phyloP scores from a whole-genome alignment of 192 early-diverging fungal species.

The Geosiphon pyriformis region DNA sequence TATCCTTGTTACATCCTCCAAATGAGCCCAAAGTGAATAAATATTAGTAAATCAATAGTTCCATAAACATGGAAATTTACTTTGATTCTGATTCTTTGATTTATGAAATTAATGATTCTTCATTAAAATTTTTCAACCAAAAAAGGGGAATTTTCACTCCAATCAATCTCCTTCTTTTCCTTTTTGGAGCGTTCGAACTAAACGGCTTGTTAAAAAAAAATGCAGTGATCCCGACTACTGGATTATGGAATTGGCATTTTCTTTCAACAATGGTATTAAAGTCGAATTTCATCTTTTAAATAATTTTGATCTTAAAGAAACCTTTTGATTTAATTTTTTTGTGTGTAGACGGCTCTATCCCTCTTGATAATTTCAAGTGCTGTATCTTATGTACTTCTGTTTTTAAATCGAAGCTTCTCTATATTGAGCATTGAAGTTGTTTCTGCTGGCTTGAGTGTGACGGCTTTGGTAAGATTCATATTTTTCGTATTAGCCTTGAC shows the following conservation, averaged over 20 bases:
- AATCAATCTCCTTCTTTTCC: background rate
- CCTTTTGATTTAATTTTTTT: conserved; percentile 10
- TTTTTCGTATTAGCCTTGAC: conserved; percentile 2
- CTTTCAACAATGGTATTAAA: background rate
- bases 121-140: background rate
- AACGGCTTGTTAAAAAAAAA: background rate
- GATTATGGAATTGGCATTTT: conserved; percentile 16
- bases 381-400: background rate
- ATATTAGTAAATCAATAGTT: too few relatives aligned
- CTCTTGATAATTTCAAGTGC: conserved; percentile 16
- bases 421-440: conserved; percentile 25
- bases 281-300: background rate
- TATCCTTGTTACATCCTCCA: too few relatives aligned
- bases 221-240: conserved; percentile 3
- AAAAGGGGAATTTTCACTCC: background rate
- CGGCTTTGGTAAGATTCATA: conserved; percentile 26
- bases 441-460: conserved; percentile 14
- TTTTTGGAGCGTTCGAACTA: conserved; percentile 16
- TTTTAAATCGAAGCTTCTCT: background rate
- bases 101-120: background rate
- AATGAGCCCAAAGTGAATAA: too few relatives aligned
- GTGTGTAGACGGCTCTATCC: conserved; percentile 21
- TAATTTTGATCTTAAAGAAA: background rate
- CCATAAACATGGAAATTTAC: too few relatives aligned
- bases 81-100: background rate